Conservation (phyloP, 176 grass and related monocot genomes). For the Cocos nucifera region DNA sequence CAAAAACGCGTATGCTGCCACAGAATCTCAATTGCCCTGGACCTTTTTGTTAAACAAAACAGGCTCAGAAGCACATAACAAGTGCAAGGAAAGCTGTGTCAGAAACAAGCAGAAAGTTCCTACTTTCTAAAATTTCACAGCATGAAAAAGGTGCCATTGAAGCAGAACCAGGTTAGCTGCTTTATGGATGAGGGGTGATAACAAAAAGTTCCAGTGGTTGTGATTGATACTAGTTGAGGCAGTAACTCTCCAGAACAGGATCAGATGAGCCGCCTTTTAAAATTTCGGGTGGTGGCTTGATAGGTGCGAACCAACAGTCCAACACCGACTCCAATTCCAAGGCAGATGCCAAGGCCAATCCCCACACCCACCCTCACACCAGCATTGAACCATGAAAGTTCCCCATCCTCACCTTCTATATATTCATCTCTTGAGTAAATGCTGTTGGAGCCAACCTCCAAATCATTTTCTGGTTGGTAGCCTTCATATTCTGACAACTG, state of each 20-base stretch:
- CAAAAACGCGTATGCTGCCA: too few species aligned
- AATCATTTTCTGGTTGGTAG: constrained; percentile 37
- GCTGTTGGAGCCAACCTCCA: constrained; percentile 52
- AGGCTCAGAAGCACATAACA: too few species aligned
- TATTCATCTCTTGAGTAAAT: constrained; percentile 50
- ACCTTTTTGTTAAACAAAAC: too few species aligned
- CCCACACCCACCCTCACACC: constrained; percentile 83
- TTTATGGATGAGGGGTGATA: too few species aligned
- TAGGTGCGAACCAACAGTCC: constrained; percentile 79
- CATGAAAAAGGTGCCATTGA: too few species aligned
- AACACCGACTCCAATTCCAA: constrained; percentile 76
- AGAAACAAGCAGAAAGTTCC: too few species aligned
- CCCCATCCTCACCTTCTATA: constrained; percentile 77
- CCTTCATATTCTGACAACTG: constrained; percentile 58
- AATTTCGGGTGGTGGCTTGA: constrained; percentile 62
- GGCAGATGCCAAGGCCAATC: constrained; percentile 80
- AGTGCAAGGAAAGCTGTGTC: too few species aligned
- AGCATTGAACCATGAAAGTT: constrained; percentile 94
- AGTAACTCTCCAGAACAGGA: constrained; percentile 2
- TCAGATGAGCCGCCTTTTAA: constrained; percentile 61
- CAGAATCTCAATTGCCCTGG: too few species aligned
- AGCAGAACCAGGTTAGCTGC: too few species aligned
- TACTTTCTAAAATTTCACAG: too few species aligned
- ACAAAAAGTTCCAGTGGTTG: too few species aligned
- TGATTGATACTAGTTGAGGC: too few species aligned